Evolutionary conservation across 768 basidiomycete genomes (phyloP).

Genomic region (Leccinellum albellum): DNA sequence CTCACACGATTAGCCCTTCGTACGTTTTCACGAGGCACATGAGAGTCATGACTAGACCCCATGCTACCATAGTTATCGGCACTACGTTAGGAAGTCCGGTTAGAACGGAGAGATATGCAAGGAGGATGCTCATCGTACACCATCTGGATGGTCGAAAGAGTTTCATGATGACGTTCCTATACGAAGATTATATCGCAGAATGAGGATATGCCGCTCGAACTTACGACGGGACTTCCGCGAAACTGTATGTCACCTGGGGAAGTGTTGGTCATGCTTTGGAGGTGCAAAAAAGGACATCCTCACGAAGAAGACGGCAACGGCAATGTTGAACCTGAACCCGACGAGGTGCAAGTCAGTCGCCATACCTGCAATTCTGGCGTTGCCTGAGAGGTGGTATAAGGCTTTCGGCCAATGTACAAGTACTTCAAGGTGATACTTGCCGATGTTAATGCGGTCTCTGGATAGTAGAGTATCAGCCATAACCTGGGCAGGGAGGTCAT

Average conservation of each 20-base stretch:
- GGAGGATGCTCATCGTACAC: slow-evolving; percentile 21
- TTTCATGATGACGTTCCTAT: slow-evolving; percentile 37
- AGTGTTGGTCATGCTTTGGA: neutral
- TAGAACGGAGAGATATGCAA: neutral
- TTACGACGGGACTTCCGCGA: slow-evolving; percentile 39
- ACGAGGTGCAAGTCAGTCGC: slow-evolving; percentile 32
- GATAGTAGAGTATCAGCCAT: neutral
- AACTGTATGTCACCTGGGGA: slow-evolving; percentile 33
- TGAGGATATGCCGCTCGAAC: slow-evolving; percentile 3
- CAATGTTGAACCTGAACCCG: slow-evolving; percentile 35
- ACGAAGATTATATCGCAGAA: neutral
- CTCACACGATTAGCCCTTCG: slow-evolving; percentile 31
- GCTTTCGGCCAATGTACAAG: neutral
- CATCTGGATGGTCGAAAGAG: slow-evolving; percentile 34
- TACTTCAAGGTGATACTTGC: slow-evolving; percentile 23
- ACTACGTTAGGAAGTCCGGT: slow-evolving; percentile 29
- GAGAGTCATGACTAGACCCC: slow-evolving; percentile 38
- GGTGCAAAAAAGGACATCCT: slow-evolving; percentile 1
- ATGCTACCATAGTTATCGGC: slow-evolving; percentile 36
- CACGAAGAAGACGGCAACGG: slow-evolving; percentile 39
- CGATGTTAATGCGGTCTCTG: slow-evolving; percentile 45
- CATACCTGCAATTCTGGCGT: slow-evolving; percentile 46
- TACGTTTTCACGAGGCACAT: slow-evolving; percentile 37
- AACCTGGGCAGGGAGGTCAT: neutral
- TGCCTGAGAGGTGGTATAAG: slow-evolving; percentile 28